Evolutionary conservation across 768 basidiomycete species (phyloP).

Genomic region (Phlebiopsis flavidoalba): DNA sequence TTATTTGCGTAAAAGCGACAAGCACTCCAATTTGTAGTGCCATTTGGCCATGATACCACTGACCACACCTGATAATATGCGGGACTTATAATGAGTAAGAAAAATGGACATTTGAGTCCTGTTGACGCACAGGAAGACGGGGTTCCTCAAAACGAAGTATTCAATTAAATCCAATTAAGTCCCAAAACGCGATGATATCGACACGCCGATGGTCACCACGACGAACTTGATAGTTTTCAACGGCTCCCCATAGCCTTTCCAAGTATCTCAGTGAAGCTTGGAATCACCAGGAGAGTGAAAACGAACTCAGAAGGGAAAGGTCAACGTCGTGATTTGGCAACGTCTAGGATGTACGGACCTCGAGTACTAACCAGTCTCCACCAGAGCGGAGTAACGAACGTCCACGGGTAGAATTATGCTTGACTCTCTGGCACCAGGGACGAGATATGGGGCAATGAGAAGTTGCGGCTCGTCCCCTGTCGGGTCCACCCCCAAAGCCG

Average conservation of each 20-base stretch:
- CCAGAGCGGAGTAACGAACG: constrained; percentile 85
- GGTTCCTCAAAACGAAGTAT: constrained; percentile 59
- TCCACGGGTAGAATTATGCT: constrained; percentile 90
- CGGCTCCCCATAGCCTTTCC: constrained; percentile 89
- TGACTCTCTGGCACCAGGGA: constrained; percentile 75
- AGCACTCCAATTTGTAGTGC: constrained; percentile 84
- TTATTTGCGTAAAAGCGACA: constrained; percentile 96
- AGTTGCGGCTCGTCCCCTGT: constrained; percentile 32
- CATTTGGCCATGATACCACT: constrained; percentile 90
- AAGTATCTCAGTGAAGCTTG: constrained; percentile 84
- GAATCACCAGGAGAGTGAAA: constrained; percentile 69
- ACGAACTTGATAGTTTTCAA: constrained; percentile 87
- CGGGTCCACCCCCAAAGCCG: constrained; percentile 65
- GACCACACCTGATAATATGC: constrained; percentile 60
- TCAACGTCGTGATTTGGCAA: neutral
- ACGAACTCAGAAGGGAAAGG: constrained; percentile 58
- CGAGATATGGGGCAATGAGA: constrained; percentile 61
- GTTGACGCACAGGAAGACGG: constrained; percentile 69
- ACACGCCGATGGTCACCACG: constrained; percentile 65
- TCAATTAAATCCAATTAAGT: constrained; percentile 91
- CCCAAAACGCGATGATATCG: constrained; percentile 84
- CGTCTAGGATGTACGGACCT: constrained; percentile 50
- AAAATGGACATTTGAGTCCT: constrained; percentile 1
- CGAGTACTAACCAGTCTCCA: constrained; percentile 79
- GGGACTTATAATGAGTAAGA: neutral